A percentile compares a stretch with the other conserved stretches of the same genome.
These are phyloP conservation scores for Trichothecium sympodiale DNA, from an alignment of 2,329 filamentous ascomycete genomes.

Conservation along the genomic window DNA sequence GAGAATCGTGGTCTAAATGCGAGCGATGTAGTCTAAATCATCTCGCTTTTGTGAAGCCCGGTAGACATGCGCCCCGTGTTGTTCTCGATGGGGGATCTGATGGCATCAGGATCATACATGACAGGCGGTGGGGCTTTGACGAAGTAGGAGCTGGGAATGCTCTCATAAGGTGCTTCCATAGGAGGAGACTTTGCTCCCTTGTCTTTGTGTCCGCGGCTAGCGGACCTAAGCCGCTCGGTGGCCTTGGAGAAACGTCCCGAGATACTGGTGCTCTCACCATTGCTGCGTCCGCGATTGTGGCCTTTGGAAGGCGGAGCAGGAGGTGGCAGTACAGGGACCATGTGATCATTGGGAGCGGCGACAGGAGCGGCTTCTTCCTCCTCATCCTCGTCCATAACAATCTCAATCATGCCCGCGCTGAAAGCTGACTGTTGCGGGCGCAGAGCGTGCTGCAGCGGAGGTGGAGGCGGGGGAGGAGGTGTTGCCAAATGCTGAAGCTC, in stretches of 20 bases:
- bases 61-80: slow-evolving; percentile 31
- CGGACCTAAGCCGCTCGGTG: slow-evolving; percentile 49
- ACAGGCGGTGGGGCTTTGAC: slow-evolving; percentile 18
- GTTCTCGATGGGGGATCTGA: slow-evolving; percentile 21
- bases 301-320: slow-evolving; percentile 32
- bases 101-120: slow-evolving; percentile 24
- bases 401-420: slow-evolving; percentile 49
- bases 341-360: slow-evolving; percentile 28
- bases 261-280: slow-evolving; percentile 37
- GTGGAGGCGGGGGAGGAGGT: slow-evolving; percentile 51
- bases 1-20: too few species aligned
- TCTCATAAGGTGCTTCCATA: slow-evolving; percentile 13
- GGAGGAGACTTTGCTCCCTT: slow-evolving; percentile 14
- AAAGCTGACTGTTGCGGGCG: slow-evolving; percentile 31
- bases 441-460: slow-evolving; percentile 38
- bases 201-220: slow-evolving; percentile 43
- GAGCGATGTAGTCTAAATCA: slow-evolving; percentile 39
- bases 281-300: slow-evolving; percentile 48
- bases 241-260: slow-evolving; percentile 44
- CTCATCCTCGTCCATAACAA: slow-evolving; percentile 53
- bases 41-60: slow-evolving; percentile 41
- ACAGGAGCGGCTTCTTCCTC: slow-evolving; percentile 15
- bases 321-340: slow-evolving; percentile 32
- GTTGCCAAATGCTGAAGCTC: slow-evolving; percentile 51
- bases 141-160: background rate